Base-by-base conservation (phyloP, 352 stramenopile species). In the Globisporangium abappressorium region DNA sequence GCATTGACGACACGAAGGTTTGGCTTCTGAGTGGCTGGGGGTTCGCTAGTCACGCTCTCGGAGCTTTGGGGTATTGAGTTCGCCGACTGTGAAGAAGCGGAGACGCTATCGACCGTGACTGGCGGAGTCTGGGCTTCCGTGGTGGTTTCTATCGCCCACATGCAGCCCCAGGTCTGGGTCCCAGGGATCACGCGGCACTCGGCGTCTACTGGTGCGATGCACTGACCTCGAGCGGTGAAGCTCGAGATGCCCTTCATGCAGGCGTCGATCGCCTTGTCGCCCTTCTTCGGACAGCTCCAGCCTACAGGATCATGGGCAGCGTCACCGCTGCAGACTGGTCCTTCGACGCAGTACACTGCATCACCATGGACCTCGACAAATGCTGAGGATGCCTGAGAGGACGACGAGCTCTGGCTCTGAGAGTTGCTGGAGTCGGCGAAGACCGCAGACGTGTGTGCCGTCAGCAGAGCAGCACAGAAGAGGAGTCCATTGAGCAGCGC, bases 321-420 rank as follows among this genome's bases (percentile, higher is more conserved):
- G 3, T 67, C 57, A 22, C 79, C 77, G 30, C 66, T 73, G 65
- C 79, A 87, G 5, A 80, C 24, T 1, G 66, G 59, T 5, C 76
- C 79, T 53, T 68, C 49, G 34, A 85, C 65, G 57, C 75, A 79
- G 60, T 79, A 85, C 0, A 74, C 81, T 26, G 77, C 79, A 64
- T 85, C 79, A 9, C 56, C 64, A 24, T 24, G 43, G 6, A 64
- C 65, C 20, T 24, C 53, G 6, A 70, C 65, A 34, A 61, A 55
- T 3, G 36, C 43, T 18, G 43, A 59, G 0, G 64, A 64, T 51
- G 26, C 53, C 24, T 64, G 64, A 0, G 55, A 62, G 14, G 57
- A 75, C 54, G 70, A 84, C 57, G 69, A 81, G 47, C 47, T 26
- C 47, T 55, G 55, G 55, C 30, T 36, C 55, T 43, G 55, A 20